These are phyloP conservation scores for Acer saccharum DNA, from an alignment of 345 rosid genomes.

Conservation along the genomic window DNA sequence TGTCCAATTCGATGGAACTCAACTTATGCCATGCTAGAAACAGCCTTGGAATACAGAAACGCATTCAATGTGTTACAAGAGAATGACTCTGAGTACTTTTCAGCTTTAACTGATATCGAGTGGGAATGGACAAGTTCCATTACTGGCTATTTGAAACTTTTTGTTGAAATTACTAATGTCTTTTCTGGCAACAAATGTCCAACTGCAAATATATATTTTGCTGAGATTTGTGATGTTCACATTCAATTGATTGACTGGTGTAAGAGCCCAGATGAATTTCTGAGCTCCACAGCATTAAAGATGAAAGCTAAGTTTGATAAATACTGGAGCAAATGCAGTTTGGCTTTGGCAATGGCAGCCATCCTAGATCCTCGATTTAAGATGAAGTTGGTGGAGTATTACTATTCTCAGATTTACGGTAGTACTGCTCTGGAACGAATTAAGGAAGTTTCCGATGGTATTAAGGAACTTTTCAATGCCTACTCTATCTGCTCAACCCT, in stretches of 20 bases:
- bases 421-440: slow-evolving; percentile 81
- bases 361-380: slow-evolving; percentile 94
- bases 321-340: slow-evolving; percentile 90
- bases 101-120: slow-evolving; percentile 65
- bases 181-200: slow-evolving; percentile 63
- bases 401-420: slow-evolving; percentile 90
- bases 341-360: slow-evolving; percentile 84
- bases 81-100: slow-evolving; percentile 51
- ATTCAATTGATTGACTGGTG: slow-evolving; percentile 91
- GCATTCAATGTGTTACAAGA: slow-evolving; percentile 69
- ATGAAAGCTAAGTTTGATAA: slow-evolving; percentile 85
- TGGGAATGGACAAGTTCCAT: slow-evolving; percentile 77
- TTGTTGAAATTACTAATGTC: slow-evolving; percentile 58
- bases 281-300: slow-evolving; percentile 60
- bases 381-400: slow-evolving; percentile 93
- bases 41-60: slow-evolving; percentile 62
- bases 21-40: slow-evolving; percentile 79
- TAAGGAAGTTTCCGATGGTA: slow-evolving; percentile 81
- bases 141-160: slow-evolving; percentile 59
- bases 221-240: slow-evolving; percentile 81
- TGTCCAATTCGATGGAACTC: slow-evolving; percentile 66
- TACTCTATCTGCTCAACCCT: slow-evolving; percentile 76
- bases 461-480: slow-evolving; percentile 79
- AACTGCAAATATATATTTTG: slow-evolving; percentile 85
- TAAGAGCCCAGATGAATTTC: slow-evolving; percentile 70